Evolutionary conservation across 202 grass and related monocot species (phyloP).

Genomic region (Setaria viridis): DNA sequence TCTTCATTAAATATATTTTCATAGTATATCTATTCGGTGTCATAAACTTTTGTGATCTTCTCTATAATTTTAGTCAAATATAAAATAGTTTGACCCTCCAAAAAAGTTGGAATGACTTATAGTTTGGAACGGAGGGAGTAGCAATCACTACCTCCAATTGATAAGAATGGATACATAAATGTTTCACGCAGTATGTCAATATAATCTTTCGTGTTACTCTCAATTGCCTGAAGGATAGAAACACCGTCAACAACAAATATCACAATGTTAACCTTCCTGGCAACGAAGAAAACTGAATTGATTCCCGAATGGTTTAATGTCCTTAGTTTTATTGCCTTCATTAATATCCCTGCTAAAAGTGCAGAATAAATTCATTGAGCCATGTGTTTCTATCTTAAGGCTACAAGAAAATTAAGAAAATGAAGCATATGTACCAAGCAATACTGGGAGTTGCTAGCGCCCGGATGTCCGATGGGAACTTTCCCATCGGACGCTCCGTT

Average conservation of each 20-base stretch:
- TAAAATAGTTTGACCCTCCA: too few relatives aligned
- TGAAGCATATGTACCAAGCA: slow-evolving; percentile 4
- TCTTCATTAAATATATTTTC: too few relatives aligned
- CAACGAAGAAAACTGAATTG: slow-evolving; percentile 49
- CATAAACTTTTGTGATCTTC: too few relatives aligned
- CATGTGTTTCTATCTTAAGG: slow-evolving; percentile 24
- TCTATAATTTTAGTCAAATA: too few relatives aligned
- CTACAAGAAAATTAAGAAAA: slow-evolving; percentile 30
- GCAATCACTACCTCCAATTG: slow-evolving; percentile 58
- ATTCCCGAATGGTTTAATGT: slow-evolving; percentile 50
- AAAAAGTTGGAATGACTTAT: too few relatives aligned
- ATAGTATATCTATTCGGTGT: too few relatives aligned
- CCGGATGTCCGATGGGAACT: too few relatives aligned
- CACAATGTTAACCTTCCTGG: slow-evolving; percentile 80
- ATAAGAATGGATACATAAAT: slow-evolving; percentile 78
- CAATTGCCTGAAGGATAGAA: slow-evolving; percentile 61
- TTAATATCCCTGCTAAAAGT: slow-evolving; percentile 55
- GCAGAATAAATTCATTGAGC: background rate
- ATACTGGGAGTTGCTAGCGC: background rate
- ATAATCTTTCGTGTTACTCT: slow-evolving; percentile 46
- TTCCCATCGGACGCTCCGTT: too few relatives aligned
- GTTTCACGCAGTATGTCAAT: slow-evolving; percentile 55
- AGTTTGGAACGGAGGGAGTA: too few relatives aligned
- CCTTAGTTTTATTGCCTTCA: slow-evolving; percentile 40
- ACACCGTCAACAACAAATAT: slow-evolving; percentile 78